Evolutionary conservation across 345 rosid species (phyloP).

Genomic region (Capsella bursapastoris): DNA sequence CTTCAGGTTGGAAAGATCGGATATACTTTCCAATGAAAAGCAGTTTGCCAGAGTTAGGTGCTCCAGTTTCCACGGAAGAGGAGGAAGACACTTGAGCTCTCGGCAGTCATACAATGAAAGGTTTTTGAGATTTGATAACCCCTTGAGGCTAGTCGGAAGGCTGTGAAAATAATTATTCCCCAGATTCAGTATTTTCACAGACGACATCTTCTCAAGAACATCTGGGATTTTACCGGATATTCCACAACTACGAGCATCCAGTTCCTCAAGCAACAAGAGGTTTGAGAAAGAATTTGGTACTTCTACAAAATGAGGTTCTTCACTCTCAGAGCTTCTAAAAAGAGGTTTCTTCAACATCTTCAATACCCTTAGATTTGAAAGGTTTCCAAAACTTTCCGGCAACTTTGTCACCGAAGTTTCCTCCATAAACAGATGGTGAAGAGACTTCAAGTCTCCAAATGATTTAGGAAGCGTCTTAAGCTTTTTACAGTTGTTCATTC

Average conservation of each 20-base stretch:
- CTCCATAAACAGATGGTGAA: constrained; percentile 14
- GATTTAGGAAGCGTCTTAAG: constrained; percentile 42
- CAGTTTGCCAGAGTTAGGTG: constrained; percentile 39
- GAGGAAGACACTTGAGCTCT: constrained; percentile 42
- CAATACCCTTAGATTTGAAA: constrained; percentile 34
- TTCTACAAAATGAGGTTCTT: constrained; percentile 11
- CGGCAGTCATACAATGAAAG: constrained; percentile 40
- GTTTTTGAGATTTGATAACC: constrained; percentile 30
- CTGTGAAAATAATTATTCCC: constrained; percentile 37
- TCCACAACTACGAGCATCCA: constrained; percentile 39
- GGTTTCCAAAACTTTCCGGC: constrained; percentile 45
- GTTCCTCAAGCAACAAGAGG: constrained; percentile 35
- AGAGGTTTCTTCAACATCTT: constrained; percentile 40
- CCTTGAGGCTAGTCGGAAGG: constrained; percentile 29
- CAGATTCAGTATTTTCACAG: constrained; percentile 18
- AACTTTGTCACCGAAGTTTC: constrained; percentile 14
- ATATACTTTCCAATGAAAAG: constrained; percentile 32
- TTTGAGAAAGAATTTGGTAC: constrained; percentile 40
- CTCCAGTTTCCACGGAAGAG: constrained; percentile 35
- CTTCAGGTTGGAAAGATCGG: constrained; percentile 19
- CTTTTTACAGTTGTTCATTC: constrained; percentile 22
- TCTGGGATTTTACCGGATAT: constrained; percentile 38
- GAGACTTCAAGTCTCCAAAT: constrained; percentile 41
- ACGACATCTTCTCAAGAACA: constrained; percentile 28
- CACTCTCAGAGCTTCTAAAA: constrained; percentile 29